phyloP scores from a whole-genome alignment of 1,139 yeast genomes.

The Magnusiomyces suaveolens region DNA sequence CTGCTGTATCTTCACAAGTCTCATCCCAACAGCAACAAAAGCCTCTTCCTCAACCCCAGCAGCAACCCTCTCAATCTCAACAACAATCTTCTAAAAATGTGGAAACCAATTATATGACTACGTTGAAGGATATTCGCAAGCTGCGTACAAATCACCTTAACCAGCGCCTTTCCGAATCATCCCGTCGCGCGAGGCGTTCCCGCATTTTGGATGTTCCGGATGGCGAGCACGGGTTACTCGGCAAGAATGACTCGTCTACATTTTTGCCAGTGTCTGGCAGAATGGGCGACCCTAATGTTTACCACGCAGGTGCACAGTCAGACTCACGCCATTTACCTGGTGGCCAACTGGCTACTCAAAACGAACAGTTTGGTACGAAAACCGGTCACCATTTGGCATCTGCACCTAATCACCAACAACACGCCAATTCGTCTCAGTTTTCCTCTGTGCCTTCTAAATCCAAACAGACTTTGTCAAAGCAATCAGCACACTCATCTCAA shows the following conservation, averaged over 20 bases:
- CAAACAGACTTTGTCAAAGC: not conserved
- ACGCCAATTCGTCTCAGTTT: not conserved
- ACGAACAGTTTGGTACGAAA: not conserved
- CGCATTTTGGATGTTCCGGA: conserved; percentile 40
- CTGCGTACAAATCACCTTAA: conserved; percentile 67
- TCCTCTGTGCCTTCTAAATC: not conserved
- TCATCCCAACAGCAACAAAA: not conserved
- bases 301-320: not conserved
- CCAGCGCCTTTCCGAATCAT: conserved; percentile 49
- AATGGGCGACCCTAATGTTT: not conserved
- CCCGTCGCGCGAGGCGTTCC: conserved; percentile 52
- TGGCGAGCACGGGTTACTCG: conserved; percentile 24
- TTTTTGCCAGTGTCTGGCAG: conserved; percentile 6
- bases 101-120: conserved; percentile 48
- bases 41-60: conserved; percentile 37
- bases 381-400: not conserved
- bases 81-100: conserved; percentile 25
- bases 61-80: conserved; percentile 45
- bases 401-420: not conserved
- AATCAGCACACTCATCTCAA: not conserved
- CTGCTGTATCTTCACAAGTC: too few species aligned
- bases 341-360: not conserved
- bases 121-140: conserved; percentile 68
- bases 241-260: conserved; percentile 21
- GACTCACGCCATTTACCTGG: not conserved